Evolutionary conservation across 768 basidiomycete species (phyloP).

Genomic region (Amanita thiersii): DNA sequence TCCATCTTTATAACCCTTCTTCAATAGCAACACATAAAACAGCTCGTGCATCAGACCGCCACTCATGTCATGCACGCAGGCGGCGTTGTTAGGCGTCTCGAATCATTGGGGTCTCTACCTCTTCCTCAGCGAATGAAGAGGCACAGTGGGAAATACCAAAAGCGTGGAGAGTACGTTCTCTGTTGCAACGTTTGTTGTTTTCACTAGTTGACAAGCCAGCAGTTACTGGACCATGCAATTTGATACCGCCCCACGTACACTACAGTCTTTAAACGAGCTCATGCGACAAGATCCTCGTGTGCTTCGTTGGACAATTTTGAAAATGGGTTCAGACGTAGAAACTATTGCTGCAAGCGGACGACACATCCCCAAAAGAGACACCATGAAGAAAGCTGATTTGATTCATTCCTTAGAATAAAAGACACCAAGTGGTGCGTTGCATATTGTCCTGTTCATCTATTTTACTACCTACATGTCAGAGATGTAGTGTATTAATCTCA

Average conservation of each 20-base stretch:
- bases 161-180: slow-evolving; percentile 66
- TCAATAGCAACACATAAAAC: slow-evolving; percentile 63
- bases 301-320: slow-evolving; percentile 74
- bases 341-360: slow-evolving; percentile 52
- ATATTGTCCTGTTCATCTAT: too few relatives aligned
- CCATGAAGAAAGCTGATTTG: slow-evolving; percentile 13
- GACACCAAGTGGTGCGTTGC: too few relatives aligned
- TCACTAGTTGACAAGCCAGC: slow-evolving; percentile 1
- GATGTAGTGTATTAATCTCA: slow-evolving; percentile 5
- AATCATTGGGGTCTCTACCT: slow-evolving; percentile 65
- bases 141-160: slow-evolving; percentile 43
- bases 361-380: slow-evolving; percentile 26
- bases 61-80: slow-evolving; percentile 65
- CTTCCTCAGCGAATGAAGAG: slow-evolving; percentile 71
- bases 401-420: slow-evolving; percentile 12
- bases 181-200: neutral
- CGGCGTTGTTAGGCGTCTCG: slow-evolving; percentile 75
- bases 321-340: slow-evolving; percentile 66
- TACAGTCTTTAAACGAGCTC: slow-evolving; percentile 54
- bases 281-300: slow-evolving; percentile 79
- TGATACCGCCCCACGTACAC: slow-evolving; percentile 70
- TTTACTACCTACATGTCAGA: too few relatives aligned
- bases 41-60: slow-evolving; percentile 65
- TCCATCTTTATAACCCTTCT: neutral
- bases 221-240: slow-evolving; percentile 93